phyloP scores from a whole-genome alignment of 495 filamentous ascomycete species.

The Talaromyces liani region DNA sequence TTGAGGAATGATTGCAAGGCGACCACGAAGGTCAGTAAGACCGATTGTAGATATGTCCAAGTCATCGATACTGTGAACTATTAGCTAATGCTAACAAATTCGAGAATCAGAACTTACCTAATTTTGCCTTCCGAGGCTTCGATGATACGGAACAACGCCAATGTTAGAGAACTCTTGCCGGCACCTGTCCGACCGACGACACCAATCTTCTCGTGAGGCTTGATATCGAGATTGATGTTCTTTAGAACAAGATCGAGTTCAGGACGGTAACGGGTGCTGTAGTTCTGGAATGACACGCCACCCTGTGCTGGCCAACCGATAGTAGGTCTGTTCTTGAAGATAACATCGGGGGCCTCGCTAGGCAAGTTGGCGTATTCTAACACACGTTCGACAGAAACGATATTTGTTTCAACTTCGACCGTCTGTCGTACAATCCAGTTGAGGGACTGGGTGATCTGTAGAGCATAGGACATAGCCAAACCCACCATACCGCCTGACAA shows the following conservation, averaged over 20 bases:
- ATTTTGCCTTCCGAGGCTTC: constrained; percentile 76
- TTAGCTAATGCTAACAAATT: constrained; percentile 11
- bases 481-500: constrained; percentile 78
- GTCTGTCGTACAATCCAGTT: constrained; percentile 99
- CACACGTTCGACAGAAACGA: constrained; percentile 96
- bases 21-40: constrained; percentile 76
- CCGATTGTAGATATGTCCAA: constrained; percentile 89
- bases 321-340: constrained; percentile 77
- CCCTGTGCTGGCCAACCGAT: constrained; percentile 90
- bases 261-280: constrained; percentile 85
- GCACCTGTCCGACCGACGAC: constrained; percentile 95
- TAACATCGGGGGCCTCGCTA: constrained; percentile 91
- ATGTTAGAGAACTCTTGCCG: constrained; percentile 90
- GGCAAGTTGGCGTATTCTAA: constrained; percentile 92
- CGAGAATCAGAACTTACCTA: constrained; percentile 28
- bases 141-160: constrained; percentile 93
- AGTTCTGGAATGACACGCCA: constrained; percentile 84
- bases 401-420: constrained; percentile 98
- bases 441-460: constrained; percentile 95
- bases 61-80: constrained; percentile 58
- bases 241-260: constrained; percentile 89
- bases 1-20: constrained; percentile 96
- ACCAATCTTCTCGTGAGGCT: constrained; percentile 94
- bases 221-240: constrained; percentile 84
- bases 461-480: constrained; percentile 91